Evolutionary conservation across 208 protist genomes (phyloP), one percentile per base, ranked within the genome.

Genomic region (Wallacemonas sp.): DNA sequence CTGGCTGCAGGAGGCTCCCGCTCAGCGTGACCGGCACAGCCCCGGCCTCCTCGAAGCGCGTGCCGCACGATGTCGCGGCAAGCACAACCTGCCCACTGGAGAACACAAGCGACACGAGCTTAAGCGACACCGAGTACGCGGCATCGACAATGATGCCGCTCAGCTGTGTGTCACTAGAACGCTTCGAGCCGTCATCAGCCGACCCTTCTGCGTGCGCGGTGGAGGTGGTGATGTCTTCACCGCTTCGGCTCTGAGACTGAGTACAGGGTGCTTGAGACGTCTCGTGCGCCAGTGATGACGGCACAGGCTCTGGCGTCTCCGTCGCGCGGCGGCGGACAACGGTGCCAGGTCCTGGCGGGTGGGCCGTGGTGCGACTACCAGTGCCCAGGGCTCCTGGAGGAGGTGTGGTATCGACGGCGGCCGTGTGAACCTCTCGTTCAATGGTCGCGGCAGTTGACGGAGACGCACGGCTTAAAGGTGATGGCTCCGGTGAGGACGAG

Each of bases 71-170:
- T 19, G 71, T 52, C 19, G 66, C 55, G 17, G 78, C 75, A 17
- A 92, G 55, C 55, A 89, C 41, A 24, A 92, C 54, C 24, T 64
- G 68, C 10, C 82, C 85, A 64, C 71, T 83, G 22, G 79, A 83
- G 12, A 89, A 71, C 39, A 87, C 76, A 10, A 89, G 72, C 26
- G 76, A 62, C 15, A 85, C 63, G 30, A 89, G 58, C 57, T 71
- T 61, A 45, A 80, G 63, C 34, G 58, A 55, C 2, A 62, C 34
- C 22, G 68, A 54, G 59, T 81, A 83, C 24, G 59, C 58, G 10
- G 65, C 73, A 52, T 89, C 74, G 9, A 89, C 52, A 27, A 92
- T 87, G 9, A 76, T 66, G 29, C 71, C 76, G 9, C 67, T 63
- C 12, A 72, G 29, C 63, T 52, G 27, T 37, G 48, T 63, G n/a